Evolutionary conservation across 441 rosid species (phyloP), one percentile per base, ranked within the genome.

Genomic region (Populus hybrid): DNA sequence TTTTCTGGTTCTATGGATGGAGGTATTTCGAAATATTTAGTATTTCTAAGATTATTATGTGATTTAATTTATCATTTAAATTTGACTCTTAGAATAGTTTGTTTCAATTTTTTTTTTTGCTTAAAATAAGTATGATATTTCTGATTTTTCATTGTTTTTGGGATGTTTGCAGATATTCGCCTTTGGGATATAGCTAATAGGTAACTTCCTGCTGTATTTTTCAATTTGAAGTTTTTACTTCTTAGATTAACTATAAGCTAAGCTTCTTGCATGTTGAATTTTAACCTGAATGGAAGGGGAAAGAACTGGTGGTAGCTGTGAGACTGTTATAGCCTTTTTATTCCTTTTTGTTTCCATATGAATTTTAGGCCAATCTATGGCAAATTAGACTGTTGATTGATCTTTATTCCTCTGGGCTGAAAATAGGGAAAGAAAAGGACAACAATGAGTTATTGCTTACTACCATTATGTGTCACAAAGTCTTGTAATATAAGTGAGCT

Each of bases 1-100:
- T 93, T 96, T 87, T 96, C 98, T 9, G 99, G 90, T 79, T 93
- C 99, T 28, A 89, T 91, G 91, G 99, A 94, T 85, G 99, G 98
- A 93, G 98, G 99, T 93, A 83, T 29, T 35, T 38, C 65, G 7
- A 63, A 69, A n/a, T 16, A 36, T 12, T 12, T 68, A 71, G 61
- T 16, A 53, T 53, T 53, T 53, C 61, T 53, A 53, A 53, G 61
- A 16, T 53, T 16, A 16, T 53, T 18, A 53, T 16, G 61, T 53
- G 61, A 53, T 53, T 53, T 14, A 50, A 50, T 50, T 50, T 14
- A 16, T 14, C n/a, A 50, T 50, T 50, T 53, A 53, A 16, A 53
- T 53, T 53, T 53, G 61, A 16, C n/a, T 16, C 61, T 18, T 53
- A 18, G 7, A 16, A 16, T 53, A 36, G 28, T 40, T 73, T 83